Conservation (phyloP, 768 basidiomycete species). For the Termitomyces sp. region DNA sequence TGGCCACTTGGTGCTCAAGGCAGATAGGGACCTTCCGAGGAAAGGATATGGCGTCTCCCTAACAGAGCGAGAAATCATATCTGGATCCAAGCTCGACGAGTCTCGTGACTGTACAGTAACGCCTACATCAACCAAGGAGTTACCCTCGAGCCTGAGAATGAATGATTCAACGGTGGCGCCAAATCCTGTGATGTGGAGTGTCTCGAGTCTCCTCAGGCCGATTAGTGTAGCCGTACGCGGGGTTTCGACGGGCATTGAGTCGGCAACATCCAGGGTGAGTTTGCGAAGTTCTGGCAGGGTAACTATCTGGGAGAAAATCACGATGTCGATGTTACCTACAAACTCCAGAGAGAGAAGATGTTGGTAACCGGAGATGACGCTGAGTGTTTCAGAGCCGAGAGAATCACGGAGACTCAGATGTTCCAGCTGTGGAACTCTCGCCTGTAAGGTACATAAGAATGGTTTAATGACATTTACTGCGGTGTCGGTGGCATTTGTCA, state of each 20-base stretch:
- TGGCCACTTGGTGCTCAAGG: background rate
- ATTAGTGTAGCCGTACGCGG: background rate
- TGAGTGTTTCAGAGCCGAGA: background rate
- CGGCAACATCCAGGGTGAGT: background rate
- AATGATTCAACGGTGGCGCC: background rate
- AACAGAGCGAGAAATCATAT: too few species aligned
- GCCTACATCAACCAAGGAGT: background rate
- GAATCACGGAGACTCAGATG: background rate
- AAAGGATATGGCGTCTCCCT: too few species aligned
- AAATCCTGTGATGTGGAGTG: background rate
- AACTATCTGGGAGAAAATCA: background rate
- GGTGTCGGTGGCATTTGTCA: background rate
- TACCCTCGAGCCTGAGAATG: background rate
- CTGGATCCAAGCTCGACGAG: too few species aligned
- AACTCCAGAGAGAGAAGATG: background rate
- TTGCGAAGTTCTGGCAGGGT: constrained; percentile 1
- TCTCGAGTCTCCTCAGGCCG: background rate
- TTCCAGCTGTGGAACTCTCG: background rate
- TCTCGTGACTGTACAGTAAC: background rate
- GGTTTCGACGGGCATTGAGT: background rate
- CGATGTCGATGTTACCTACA: background rate
- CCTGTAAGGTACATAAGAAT: background rate
- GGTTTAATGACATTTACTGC: background rate
- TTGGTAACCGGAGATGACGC: background rate
- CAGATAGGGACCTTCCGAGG: too few species aligned